Evolutionary conservation across 1,284 basidiomycete genomes (phyloP), one percentile per base, ranked within the genome.

Genomic region (Austroboletus olivaceoglutinosus): DNA sequence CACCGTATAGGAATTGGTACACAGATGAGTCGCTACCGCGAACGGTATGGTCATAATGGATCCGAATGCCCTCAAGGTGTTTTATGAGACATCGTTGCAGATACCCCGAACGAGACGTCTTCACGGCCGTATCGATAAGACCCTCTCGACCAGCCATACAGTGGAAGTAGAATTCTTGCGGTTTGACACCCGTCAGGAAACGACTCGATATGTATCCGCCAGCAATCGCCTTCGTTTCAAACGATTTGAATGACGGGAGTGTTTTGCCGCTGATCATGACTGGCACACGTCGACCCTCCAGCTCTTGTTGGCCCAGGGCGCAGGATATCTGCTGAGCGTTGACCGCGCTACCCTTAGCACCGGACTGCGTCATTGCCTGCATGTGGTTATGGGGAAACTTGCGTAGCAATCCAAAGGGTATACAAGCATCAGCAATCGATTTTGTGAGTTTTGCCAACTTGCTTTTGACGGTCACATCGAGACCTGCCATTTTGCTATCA

Each of bases 131-230:
- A 69, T 99, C 97, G 65, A 99, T 99, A 30, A 99, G 81, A 70
- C 97, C 97, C 75, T 99, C 97, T 62, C 97, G 86, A 48, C 97
- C 97, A 53, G 97, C 95, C 97, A 99, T 99, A 71, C 97, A 98
- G 75, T 99, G 97, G 82, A 99, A 99, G 76, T 98, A 99, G 75
- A 98, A 99, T 71, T 99, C 97, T 69, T 99, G 97, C 0, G 97
- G 97, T 57, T 91, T 92, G 68, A 99, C 89, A 53, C 97, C 97
- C 18, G 97, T 99, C 76, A 99, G 82, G 83, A 99, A 99, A 46
- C 97, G 93, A 70, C 95, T 97, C n/a, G 92, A 93, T 45, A 99
- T 92, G 70, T 97, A 99, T n/a, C 97, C 97, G 70, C 97, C 97
- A 16, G 97, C 96, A 55, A 98, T 91, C 2, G 96, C 93, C 51